Base-by-base conservation (phyloP, 2,329 filamentous ascomycete species). In the Hypocrella siamensis region DNA sequence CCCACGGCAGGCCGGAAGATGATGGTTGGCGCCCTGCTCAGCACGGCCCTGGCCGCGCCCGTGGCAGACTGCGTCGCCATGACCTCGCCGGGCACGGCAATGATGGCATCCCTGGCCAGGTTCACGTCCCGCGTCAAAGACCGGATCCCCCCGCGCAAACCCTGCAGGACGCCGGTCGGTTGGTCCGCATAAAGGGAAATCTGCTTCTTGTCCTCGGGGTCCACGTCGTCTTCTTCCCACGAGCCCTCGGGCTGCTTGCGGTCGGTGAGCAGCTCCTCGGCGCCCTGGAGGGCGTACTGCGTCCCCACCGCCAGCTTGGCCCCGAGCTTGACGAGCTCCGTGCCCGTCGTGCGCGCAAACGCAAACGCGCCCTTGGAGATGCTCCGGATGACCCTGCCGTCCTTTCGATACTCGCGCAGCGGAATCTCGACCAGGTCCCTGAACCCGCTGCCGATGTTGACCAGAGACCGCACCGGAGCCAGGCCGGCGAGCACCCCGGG, bases 301-400 rank as follows among this genome's bases (percentile, higher is more conserved):
- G 92, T 93, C 21, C 90, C 90, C 31, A 96, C 82, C 1, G 88
- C 88, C 31, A 96, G 64, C 54, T 94, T 96, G 28, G 90, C 90
- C 10, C 90, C 88, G 0, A 98, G 65, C 46, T 90, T 90, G 40
- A 93, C 80, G n/a, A 96, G 67, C 49, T 94, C 90, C 1, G 80
- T 92, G 3, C 86, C 86, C 0, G 90, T 98, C 1, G 85, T 94
- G 46, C 81, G 86, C 22, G 83, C 86, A 54, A 98, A 98, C 2
- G 83, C 79, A 7, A 78, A 63, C 0, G 86, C 85, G 3, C 92
- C 90, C 56, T 93, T 96, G 38, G 84, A 77, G 32, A 98, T 79
- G 51, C 84, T 90, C 32, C 90, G 79, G 4, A 98, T 76, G 32
- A 98, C 74, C 19, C 90, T 76, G 0, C 90, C 90, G 43, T 98